Evolutionary conservation across 257 asterid species (phyloP).

Genomic region (Rauvolfia tetraphylla): DNA sequence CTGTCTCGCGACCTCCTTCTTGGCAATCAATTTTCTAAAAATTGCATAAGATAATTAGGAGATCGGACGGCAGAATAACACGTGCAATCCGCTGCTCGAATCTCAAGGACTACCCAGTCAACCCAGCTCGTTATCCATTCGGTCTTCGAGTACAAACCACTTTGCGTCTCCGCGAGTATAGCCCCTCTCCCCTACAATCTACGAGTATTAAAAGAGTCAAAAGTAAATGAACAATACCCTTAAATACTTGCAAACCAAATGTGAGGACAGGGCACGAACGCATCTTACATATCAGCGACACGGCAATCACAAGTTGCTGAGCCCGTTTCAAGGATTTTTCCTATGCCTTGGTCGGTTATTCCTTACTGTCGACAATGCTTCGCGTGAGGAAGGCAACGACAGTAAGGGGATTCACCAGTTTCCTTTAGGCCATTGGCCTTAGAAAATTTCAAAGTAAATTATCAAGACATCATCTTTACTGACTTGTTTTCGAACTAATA

Average conservation of each 20-base stretch:
- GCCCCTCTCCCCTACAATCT: neutral
- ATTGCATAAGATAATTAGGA: neutral
- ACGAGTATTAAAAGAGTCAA: neutral
- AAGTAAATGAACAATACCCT: too few species aligned
- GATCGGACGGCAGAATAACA: conserved; percentile 14
- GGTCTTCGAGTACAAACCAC: neutral
- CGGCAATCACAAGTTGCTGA: too few species aligned
- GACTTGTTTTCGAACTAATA: too few species aligned
- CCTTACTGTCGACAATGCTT: neutral
- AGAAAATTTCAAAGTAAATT: too few species aligned
- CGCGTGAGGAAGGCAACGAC: too few species aligned
- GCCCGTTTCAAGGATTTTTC: too few species aligned
- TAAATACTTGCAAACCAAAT: too few species aligned
- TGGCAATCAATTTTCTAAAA: neutral
- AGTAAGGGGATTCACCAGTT: too few species aligned
- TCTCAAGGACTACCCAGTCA: conserved; percentile 21
- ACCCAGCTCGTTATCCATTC: neutral
- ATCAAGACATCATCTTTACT: too few species aligned
- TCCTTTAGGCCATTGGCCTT: too few species aligned
- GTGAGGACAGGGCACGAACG: too few species aligned
- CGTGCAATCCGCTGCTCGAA: conserved; percentile 18
- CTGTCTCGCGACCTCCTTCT: conserved; percentile 11
- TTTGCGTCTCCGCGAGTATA: neutral
- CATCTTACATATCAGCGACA: too few species aligned
- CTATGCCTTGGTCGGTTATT: conserved; percentile 10